Base-by-base conservation (phyloP, 2,329 filamentous ascomycete genomes). In the Cladosporium oxysporum region DNA sequence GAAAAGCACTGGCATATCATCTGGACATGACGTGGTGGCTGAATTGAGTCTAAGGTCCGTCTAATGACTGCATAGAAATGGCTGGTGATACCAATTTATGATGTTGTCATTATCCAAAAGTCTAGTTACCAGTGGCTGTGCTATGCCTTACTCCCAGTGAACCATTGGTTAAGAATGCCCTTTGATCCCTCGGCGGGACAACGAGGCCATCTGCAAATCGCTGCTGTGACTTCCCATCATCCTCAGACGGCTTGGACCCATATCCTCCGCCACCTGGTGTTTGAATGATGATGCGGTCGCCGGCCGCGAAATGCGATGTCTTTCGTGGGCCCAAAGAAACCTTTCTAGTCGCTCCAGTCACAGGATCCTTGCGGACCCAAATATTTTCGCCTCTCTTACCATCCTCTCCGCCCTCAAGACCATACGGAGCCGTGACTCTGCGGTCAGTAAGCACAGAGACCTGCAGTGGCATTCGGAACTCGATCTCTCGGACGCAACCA, bases 211-310 rank as follows among this genome's bases (percentile, higher is more conserved):
- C 28, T 16, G 47, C 49, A 41, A 53, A 62, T 3, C 23, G n/a
- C 61, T 77, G 76, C 49, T 66, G 68, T 35, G 69, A 68, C 37
- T 69, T 58, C 66, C 77, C 77, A 64, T 77, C 78, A 47, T 78
- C 81, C 61, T 82, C 80, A 37, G 82, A 89, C 70, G 86, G 82
- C 64, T 84, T 81, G 0, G 88, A 89, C 0, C 90, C 91, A 90
- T 90, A 94, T 0, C 88, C 91, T 49, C 91, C 91, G 62, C 91
- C 91, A 37, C 91, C 91, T 2, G 91, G 91, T 5, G 91, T 94
- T 68, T 84, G 83, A 87, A 72, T 72, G 10, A 72, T 44, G 16
- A 72, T 67, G 23, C 68, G 50, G 31, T 71, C 71, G 3, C 71
- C 71, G 28, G 69, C 67, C 59, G 67, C 66, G 5, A 67, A 64